Conservation (phyloP, 2,329 filamentous ascomycete genomes). For the Pleoardoris graminearum region DNA sequence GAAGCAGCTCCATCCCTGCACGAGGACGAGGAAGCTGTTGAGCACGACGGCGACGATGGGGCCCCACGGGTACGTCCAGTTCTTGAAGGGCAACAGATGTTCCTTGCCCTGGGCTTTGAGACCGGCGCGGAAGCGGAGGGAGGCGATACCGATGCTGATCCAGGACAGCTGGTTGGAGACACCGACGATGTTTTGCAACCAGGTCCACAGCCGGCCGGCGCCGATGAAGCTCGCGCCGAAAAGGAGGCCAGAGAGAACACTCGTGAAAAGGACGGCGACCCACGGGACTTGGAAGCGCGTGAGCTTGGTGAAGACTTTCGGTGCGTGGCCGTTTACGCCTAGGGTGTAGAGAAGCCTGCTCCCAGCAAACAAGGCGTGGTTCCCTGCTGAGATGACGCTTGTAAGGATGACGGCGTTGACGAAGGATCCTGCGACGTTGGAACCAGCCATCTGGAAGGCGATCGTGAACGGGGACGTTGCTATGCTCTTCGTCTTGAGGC, state of each 20-base stretch:
- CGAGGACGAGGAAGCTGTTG: conserved; percentile 35
- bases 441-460: conserved; percentile 64
- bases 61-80: conserved; percentile 61
- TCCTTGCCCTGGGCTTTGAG: conserved; percentile 53
- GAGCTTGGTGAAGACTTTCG: conserved; percentile 65
- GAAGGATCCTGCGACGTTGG: conserved; percentile 62
- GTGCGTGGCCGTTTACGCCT: conserved; percentile 65
- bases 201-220: conserved; percentile 54
- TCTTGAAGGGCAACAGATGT: conserved; percentile 56
- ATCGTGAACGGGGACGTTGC: conserved; percentile 67
- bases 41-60: conserved; percentile 41
- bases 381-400: conserved; percentile 62
- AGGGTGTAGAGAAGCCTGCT: conserved; percentile 61
- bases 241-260: conserved; percentile 42
- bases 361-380: conserved; percentile 59
- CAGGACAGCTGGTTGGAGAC: conserved; percentile 58
- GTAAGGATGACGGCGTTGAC: conserved; percentile 68
- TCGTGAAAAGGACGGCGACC: conserved; percentile 41
- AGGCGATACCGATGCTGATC: conserved; percentile 60
- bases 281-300: conserved; percentile 49
- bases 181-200: conserved; percentile 71
- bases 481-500: conserved; percentile 40
- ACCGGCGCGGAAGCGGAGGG: conserved; percentile 58
- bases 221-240: conserved; percentile 52
- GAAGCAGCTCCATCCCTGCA: conserved; percentile 57